Base-by-base conservation (phyloP, 768 basidiomycete genomes). In the Russula compacta region DNA sequence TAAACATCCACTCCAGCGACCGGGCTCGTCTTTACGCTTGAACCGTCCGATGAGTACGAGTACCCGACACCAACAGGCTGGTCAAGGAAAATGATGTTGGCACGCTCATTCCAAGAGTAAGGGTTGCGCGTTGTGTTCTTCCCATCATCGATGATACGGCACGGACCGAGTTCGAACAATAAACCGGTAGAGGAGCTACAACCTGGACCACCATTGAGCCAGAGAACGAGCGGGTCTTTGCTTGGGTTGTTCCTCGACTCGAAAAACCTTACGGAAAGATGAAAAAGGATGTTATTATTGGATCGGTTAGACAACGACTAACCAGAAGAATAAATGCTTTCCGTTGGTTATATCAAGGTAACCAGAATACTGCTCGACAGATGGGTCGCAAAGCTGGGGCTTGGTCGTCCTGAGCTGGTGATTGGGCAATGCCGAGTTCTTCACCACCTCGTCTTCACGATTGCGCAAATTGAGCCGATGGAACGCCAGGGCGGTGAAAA, bases 1-100 rank as follows among this genome's bases (percentile, higher is more conserved):
- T 89, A 87, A 12, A 99, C 92, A 62, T 98, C 95, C 73, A 89
- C 81, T 19, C 90, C 95, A 3, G 92, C 92, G 21, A 85, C 84
- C 4, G 92, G 92, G 57, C 86, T 89, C 48, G 81, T 90, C 73
- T 84, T 81, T 53, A 98, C 88, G 1, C 78, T 80, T 2, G 83
- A 84, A 40, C 85, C 85, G 42, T 88, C 85, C 12, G 86, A 82
- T 1, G 84, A 81, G 70, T 95, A 98, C 0, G 91, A 94, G 74
- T 81, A 95, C 36, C 95, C 95, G 42, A 97, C 95, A 58, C 87
- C 83, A 66, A 95, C 82, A 19, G 95, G 95, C 69, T 92, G 79
- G 68, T 83, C 81, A 61, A 88, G 81, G 79, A 87, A 87, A 58
- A 87, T 85, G 65, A 87, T 76, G 69, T 91, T 91, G 51, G 88